These are phyloP conservation scores for Plasmodium yoelii DNA, from an alignment of 169 alveolate genomes.

Conservation along the genomic window DNA sequence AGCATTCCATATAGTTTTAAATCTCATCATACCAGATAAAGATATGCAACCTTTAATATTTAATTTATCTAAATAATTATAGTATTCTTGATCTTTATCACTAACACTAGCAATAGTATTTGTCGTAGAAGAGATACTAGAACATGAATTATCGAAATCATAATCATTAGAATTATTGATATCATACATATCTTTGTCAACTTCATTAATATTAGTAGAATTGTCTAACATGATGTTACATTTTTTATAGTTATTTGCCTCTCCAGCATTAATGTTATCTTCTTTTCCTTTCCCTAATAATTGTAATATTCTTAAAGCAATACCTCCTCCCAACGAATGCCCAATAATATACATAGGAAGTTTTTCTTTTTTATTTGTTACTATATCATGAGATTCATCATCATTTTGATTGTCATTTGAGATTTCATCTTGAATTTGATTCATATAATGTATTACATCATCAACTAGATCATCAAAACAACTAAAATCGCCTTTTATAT, in stretches of 20 bases:
- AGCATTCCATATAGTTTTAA: constrained; percentile 28
- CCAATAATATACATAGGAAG: constrained; percentile 74
- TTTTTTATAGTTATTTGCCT: too few species aligned
- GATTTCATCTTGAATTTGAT: constrained; percentile 44
- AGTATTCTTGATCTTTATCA: too few species aligned
- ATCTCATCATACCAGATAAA: constrained; percentile 78
- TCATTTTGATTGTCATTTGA: neutral
- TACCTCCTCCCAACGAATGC: constrained; percentile 82
- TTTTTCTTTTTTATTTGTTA: neutral
- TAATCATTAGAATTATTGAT: too few species aligned
- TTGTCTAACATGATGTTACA: too few species aligned
- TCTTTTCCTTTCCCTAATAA: constrained; percentile 21
- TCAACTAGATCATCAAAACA: constrained; percentile 78
- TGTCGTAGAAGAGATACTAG: too few species aligned
- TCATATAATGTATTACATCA: constrained; percentile 81
- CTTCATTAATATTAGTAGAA: too few species aligned
- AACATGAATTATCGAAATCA: too few species aligned
- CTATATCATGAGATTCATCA: neutral
- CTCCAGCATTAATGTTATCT: neutral
- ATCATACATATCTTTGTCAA: too few species aligned
- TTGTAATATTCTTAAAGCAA: constrained; percentile 75
- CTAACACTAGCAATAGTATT: too few species aligned
- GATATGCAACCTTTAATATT: constrained; percentile 79
- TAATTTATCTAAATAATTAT: neutral
- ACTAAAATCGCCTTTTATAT: constrained; percentile 40